Base-by-base conservation (phyloP, 306 rosid genomes). In the Begonia fuchsioides region DNA sequence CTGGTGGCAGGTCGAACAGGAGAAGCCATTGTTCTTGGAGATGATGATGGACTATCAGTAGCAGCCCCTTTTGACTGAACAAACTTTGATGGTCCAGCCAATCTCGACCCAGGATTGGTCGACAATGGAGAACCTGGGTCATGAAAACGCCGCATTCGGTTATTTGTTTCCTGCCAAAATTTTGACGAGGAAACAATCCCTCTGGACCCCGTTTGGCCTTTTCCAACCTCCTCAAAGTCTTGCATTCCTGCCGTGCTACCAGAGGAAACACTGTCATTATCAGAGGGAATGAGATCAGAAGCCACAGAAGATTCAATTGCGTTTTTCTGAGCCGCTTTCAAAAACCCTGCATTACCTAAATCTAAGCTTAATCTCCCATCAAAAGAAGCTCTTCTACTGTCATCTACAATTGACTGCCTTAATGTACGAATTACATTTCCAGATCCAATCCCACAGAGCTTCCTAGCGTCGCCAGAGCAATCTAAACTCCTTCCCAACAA, bases 131-230 rank as follows among this genome's bases (percentile, higher is more conserved):
- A 86, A 38, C 99, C 82, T 4, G 96, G 96, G 47, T 86, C 99
- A 68, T 82, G 99, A 69, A 92, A 61, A 9, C 99, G 77, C 56
- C 99, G 70, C 39, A 92, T 40, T 39, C 96, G 69, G 72, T 86
- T 86, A 58, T 92, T 92, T 0, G 99, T 92, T 50, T 92, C 99
- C 71, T 92, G 99, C 99, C 99, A 92, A 69, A 86, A 92, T 76
- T 74, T 77, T 0, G 99, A 92, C 13, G 99, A 92, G 13, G 71
- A 86, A 38, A 58, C 80, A 69, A 79, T 85, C 58, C 94, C 87
- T 11, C 83, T 81, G 46, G 82, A 71, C n/a, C 26, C 50, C 51
- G 60, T 68, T 38, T 73, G 49, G 7, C 58, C 75, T 65, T 67
- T 76, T 17, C 60, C 50, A 43, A 47, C 50, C 6, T 75, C 81